phyloP scores from a whole-genome alignment of 2,329 filamentous ascomycete genomes.

The Claviceps capensis region DNA sequence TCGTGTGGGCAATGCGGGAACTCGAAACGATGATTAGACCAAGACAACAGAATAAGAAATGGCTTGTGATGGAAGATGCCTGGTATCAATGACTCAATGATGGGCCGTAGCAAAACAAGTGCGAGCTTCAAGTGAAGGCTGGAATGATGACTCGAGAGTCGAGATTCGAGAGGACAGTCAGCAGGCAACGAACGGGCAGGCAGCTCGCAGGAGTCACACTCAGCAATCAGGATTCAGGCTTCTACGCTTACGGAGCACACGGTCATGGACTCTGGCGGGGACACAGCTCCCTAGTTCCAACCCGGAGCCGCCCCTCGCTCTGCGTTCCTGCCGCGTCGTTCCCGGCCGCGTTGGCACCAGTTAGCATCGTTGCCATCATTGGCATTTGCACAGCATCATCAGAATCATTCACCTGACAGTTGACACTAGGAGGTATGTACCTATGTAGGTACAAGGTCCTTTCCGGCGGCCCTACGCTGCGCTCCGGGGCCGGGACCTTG shows the following conservation, averaged over 20 bases:
- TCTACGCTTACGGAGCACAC: conserved; percentile 1
- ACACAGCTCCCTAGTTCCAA: not conserved
- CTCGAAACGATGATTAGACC: not conserved
- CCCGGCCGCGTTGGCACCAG: not conserved
- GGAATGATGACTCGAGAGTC: not conserved
- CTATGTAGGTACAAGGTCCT: too few species aligned
- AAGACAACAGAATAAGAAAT: not conserved
- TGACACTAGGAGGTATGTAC: too few species aligned
- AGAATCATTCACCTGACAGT: too few species aligned
- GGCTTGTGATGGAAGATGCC: not conserved
- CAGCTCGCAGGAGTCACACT: too few species aligned
- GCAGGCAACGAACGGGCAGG: not conserved
- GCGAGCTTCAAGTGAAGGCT: not conserved
- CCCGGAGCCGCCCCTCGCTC: not conserved
- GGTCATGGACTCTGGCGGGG: not conserved
- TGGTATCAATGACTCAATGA: not conserved
- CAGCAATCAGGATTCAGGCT: not conserved
- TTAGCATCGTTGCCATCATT: not conserved
- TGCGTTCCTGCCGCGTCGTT: not conserved
- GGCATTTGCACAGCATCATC: not conserved
- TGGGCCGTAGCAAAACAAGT: not conserved
- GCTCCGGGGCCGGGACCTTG: too few species aligned
- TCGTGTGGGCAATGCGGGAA: not conserved
- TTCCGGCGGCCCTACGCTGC: too few species aligned
- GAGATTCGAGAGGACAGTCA: not conserved